Evolutionary conservation across 2,329 filamentous ascomycete species (phyloP).

Genomic region (Xylariales sp.): DNA sequence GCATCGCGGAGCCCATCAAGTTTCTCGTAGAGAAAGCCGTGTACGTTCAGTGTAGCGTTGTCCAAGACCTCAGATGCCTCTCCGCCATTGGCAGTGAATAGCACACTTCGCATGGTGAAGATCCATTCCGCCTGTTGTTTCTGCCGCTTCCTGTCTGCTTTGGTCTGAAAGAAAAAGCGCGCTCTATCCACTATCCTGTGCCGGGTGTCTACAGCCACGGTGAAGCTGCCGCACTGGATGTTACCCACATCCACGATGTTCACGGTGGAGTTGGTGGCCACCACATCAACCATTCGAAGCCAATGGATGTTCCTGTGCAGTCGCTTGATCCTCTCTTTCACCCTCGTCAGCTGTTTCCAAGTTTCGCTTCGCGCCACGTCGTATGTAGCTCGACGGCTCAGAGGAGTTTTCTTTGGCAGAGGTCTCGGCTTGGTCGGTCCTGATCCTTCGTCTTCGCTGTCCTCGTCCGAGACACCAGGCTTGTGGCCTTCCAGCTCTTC

Average conservation of each 20-base stretch:
- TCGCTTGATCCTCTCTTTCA: slow-evolving; percentile 82
- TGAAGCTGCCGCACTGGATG: slow-evolving; percentile 78
- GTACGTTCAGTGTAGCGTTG: slow-evolving; percentile 80
- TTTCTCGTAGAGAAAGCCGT: slow-evolving; percentile 82
- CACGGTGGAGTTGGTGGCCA: slow-evolving; percentile 74
- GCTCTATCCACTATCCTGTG: slow-evolving; percentile 87
- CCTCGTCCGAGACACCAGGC: slow-evolving; percentile 24
- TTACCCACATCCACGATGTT: slow-evolving; percentile 77
- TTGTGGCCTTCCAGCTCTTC: slow-evolving; percentile 55
- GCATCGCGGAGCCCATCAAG: slow-evolving; percentile 85
- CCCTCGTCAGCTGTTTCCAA: slow-evolving; percentile 72
- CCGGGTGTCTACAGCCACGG: slow-evolving; percentile 83
- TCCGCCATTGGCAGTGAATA: slow-evolving; percentile 80
- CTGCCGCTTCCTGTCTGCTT: slow-evolving; percentile 51
- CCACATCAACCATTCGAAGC: slow-evolving; percentile 83
- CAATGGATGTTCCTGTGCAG: slow-evolving; percentile 83
- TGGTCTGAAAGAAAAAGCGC: slow-evolving; percentile 79
- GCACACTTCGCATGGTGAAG: slow-evolving; percentile 74
- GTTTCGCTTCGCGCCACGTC: slow-evolving; percentile 57
- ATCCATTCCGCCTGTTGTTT: slow-evolving; percentile 92
- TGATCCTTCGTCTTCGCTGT: slow-evolving; percentile 21
- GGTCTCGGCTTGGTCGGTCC: slow-evolving; percentile 16
- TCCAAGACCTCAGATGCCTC: slow-evolving; percentile 88
- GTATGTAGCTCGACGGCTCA: slow-evolving; percentile 23
- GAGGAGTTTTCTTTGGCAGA: slow-evolving; percentile 21